Conservation (phyloP, 768 basidiomycete genomes). For the Phlegmacium glaucopus region DNA sequence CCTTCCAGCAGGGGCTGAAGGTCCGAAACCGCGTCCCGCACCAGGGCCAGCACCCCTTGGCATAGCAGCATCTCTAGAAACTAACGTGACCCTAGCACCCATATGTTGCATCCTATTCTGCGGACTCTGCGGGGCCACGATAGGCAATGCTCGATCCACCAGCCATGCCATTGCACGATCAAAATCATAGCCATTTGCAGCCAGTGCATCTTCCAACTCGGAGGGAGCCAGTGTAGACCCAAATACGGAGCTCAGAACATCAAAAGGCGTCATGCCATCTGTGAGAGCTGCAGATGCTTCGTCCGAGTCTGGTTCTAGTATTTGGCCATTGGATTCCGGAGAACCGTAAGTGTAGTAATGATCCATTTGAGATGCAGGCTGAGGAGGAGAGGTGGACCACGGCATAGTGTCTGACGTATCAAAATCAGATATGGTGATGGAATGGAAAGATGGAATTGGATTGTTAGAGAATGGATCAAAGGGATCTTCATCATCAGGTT, state of each 20-base stretch:
- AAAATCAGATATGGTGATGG: slow-evolving; percentile 60
- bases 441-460: slow-evolving; percentile 54
- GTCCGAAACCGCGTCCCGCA: slow-evolving; percentile 37
- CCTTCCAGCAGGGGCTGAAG: slow-evolving; percentile 26
- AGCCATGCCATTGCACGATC: slow-evolving; percentile 95
- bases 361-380: background rate
- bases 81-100: slow-evolving; percentile 65
- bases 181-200: slow-evolving; percentile 88
- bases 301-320: slow-evolving; percentile 26
- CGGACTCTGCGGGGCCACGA: slow-evolving; percentile 37
- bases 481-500: slow-evolving; percentile 63
- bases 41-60: slow-evolving; percentile 21
- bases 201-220: slow-evolving; percentile 91
- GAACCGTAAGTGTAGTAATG: slow-evolving; percentile 32
- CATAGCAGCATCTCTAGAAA: slow-evolving; percentile 50
- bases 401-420: slow-evolving; percentile 44
- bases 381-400: slow-evolving; percentile 9
- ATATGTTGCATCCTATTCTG: slow-evolving; percentile 56
- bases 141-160: slow-evolving; percentile 64
- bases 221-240: slow-evolving; percentile 85
- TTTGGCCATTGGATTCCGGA: slow-evolving; percentile 9
- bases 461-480: slow-evolving; percentile 73
- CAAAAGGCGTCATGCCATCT: slow-evolving; percentile 96
- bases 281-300: slow-evolving; percentile 61
- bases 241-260: slow-evolving; percentile 93